Conservation (phyloP, 768 basidiomycete genomes). For the Podaxis sp. region DNA sequence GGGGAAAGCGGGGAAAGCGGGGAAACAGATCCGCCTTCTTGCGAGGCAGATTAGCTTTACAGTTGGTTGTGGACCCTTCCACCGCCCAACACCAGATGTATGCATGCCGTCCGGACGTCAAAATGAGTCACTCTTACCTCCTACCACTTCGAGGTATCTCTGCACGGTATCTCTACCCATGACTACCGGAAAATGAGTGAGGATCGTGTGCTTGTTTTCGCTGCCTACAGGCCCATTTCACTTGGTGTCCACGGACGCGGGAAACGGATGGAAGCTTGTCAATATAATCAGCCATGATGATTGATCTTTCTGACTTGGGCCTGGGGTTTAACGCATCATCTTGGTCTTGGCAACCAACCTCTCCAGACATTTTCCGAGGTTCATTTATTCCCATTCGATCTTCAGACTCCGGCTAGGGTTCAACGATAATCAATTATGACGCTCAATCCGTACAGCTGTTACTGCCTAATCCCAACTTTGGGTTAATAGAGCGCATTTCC, state of each 20-base stretch:
- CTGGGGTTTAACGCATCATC: not conserved
- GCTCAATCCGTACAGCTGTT: not conserved
- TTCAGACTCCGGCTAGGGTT: not conserved
- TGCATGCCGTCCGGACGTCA: too few species aligned
- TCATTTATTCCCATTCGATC: not conserved
- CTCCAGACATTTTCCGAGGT: conserved; percentile 15
- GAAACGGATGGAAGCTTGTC: not conserved
- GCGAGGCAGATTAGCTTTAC: not conserved
- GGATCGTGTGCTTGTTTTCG: too few species aligned
- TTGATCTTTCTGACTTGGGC: not conserved
- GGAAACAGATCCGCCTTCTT: conserved; percentile 3
- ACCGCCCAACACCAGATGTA: not conserved
- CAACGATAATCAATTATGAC: not conserved
- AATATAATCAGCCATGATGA: not conserved
- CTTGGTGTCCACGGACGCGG: not conserved
- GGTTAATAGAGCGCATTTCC: not conserved
- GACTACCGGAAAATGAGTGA: too few species aligned
- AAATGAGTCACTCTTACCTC: too few species aligned
- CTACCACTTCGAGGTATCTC: too few species aligned
- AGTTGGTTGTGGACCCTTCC: not conserved
- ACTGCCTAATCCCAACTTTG: not conserved
- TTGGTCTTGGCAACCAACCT: not conserved
- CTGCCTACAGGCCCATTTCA: not conserved
- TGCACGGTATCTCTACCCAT: too few species aligned
- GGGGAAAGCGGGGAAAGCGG: conserved; percentile 1